Conservation (phyloP, 139 green algal genomes). For the Gonium pectorale region DNA sequence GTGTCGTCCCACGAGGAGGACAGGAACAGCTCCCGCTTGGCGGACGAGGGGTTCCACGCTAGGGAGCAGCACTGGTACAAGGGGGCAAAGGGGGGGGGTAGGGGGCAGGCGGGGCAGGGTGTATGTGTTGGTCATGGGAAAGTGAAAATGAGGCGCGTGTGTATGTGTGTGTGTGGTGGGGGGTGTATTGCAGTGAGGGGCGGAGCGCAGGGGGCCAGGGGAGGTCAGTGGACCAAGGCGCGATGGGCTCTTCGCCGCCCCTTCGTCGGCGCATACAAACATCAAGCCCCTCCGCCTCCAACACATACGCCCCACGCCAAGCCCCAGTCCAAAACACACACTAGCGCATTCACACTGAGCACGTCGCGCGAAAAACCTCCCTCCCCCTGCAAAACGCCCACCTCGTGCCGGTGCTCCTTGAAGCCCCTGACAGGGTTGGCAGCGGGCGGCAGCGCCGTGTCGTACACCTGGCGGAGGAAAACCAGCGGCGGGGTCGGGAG, state of each 20-base stretch:
- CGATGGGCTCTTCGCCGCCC: too few relatives aligned
- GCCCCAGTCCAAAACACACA: too few relatives aligned
- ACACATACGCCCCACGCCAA: not conserved
- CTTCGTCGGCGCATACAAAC: too few relatives aligned
- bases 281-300: not conserved
- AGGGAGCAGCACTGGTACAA: conserved; percentile 79
- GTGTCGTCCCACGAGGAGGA: conserved; percentile 95
- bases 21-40: conserved; percentile 89
- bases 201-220: not conserved
- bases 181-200: too few relatives aligned
- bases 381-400: conserved; percentile 28
- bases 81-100: not conserved
- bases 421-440: conserved; percentile 90
- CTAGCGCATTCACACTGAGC: too few relatives aligned
- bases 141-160: too few relatives aligned
- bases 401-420: conserved; percentile 93
- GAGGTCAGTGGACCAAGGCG: not conserved
- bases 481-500: not conserved
- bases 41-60: conserved; percentile 90
- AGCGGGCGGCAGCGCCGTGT: conserved; percentile 41
- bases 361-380: too few relatives aligned
- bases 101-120: not conserved
- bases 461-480: conserved; percentile 34
- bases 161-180: too few relatives aligned
- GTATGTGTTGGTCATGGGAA: too few relatives aligned